A percentile compares a stretch with the other conserved stretches of the same genome.
Conservation (phyloP, 352 stramenopile species). For the Phytophthora ramorum region DNA sequence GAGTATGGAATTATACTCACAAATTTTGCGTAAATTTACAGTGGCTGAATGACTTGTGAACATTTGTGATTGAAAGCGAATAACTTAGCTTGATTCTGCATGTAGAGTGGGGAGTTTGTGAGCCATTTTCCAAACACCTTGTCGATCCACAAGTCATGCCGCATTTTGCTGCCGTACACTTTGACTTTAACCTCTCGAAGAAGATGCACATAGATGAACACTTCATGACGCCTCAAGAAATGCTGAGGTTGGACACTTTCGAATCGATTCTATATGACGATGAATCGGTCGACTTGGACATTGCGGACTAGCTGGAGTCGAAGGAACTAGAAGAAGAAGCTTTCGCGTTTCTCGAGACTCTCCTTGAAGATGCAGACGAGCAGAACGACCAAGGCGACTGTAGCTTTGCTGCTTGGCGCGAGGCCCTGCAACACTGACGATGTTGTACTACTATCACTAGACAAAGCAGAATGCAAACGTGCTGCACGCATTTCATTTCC, state of each 20-base stretch:
- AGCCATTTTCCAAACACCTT: neutral
- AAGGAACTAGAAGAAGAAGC: slow-evolving; percentile 9
- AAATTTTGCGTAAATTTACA: too few relatives aligned
- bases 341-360: slow-evolving; percentile 8
- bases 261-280: slow-evolving; percentile 9
- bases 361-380: slow-evolving; percentile 10
- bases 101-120: neutral
- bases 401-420: neutral
- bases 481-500: neutral
- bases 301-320: neutral
- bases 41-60: neutral
- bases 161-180: neutral
- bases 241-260: neutral
- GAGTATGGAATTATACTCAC: neutral
- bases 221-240: neutral
- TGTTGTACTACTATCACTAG: too few relatives aligned
- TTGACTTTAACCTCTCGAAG: neutral
- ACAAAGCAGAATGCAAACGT: too few relatives aligned
- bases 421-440: neutral
- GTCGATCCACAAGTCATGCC: neutral
- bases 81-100: too few relatives aligned
- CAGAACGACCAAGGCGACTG: neutral
- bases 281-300: neutral
- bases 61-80: neutral
- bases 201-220: too few relatives aligned